Evolutionary conservation across 495 filamentous ascomycete species (phyloP).

Genomic region (Xylaria flabelliformis): DNA sequence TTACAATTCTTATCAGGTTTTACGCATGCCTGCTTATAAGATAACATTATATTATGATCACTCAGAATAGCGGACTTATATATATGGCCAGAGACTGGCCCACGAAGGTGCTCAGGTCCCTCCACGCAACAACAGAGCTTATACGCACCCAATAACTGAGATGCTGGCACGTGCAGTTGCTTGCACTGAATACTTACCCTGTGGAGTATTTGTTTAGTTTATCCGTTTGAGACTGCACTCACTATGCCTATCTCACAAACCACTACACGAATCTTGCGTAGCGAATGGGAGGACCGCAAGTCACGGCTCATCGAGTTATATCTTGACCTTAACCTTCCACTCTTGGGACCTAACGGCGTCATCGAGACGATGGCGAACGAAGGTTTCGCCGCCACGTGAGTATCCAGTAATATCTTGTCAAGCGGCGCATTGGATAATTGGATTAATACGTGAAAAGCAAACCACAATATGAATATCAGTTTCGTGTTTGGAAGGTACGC

Average conservation of each 20-base stretch:
- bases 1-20: not conserved
- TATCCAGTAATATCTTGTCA: not conserved
- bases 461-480: not conserved
- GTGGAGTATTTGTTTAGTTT: not conserved
- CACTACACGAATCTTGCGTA: not conserved
- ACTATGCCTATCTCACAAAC: not conserved
- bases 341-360: not conserved
- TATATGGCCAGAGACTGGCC: too few relatives aligned
- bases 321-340: not conserved
- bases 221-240: not conserved
- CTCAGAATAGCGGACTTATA: too few relatives aligned
- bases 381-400: not conserved
- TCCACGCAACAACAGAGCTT: too few relatives aligned
- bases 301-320: not conserved
- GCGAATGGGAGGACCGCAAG: not conserved
- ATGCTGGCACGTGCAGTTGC: not conserved
- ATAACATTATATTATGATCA: not conserved
- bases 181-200: too few relatives aligned
- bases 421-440: not conserved
- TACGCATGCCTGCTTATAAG: not conserved
- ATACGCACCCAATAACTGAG: too few relatives aligned
- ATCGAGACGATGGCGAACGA: not conserved
- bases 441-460: not conserved
- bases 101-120: too few relatives aligned
- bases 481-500: not conserved